These are phyloP conservation scores for Pterula multifida DNA, from an alignment of 1,284 basidiomycete genomes.

Conservation along the genomic window DNA sequence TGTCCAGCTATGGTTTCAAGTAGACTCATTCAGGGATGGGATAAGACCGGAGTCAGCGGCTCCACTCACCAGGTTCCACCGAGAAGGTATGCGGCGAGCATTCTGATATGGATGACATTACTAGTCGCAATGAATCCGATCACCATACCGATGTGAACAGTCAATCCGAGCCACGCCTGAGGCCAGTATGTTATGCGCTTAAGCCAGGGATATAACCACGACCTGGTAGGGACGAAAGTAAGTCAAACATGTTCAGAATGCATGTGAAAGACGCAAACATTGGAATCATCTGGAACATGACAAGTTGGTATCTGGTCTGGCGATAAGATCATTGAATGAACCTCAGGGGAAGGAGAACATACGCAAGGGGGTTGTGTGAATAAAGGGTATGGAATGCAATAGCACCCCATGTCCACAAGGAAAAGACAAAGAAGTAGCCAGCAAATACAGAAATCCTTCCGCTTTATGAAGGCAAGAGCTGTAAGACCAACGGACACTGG, in stretches of 20 bases:
- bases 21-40: not conserved
- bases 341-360: too few species aligned
- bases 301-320: too few species aligned
- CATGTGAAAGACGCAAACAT: not conserved
- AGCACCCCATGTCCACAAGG: not conserved
- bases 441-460: not conserved
- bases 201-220: not conserved
- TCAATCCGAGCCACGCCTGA: not conserved
- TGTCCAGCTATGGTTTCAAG: not conserved
- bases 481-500: too few species aligned
- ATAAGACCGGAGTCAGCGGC: too few species aligned
- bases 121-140: not conserved
- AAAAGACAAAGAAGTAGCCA: not conserved
- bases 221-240: too few species aligned
- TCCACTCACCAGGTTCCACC: not conserved
- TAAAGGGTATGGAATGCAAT: not conserved
- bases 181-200: conserved; percentile 2
- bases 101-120: not conserved
- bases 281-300: not conserved
- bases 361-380: not conserved
- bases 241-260: too few species aligned
- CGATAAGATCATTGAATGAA: too few species aligned
- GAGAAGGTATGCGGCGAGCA: not conserved
- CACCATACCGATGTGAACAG: not conserved
- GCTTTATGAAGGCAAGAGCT: too few species aligned